Conservation (phyloP, 306 rosid species). For the Fragaria ananassa region DNA sequence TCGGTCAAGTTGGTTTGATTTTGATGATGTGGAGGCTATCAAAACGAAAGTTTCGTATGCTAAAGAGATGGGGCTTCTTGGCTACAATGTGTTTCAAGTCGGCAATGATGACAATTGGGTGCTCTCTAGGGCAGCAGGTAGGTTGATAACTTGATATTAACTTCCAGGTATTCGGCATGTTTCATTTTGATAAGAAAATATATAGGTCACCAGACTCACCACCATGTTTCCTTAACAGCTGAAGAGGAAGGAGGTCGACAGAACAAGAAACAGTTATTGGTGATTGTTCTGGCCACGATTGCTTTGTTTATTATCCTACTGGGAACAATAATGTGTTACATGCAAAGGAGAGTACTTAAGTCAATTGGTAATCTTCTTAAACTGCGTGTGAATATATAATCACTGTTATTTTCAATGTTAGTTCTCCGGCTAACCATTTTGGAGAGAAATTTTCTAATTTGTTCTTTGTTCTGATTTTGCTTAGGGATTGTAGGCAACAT, state of each 20-base stretch:
- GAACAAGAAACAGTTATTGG: neutral
- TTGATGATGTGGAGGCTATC: conserved; percentile 47
- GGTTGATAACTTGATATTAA: neutral
- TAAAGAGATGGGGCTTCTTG: conserved; percentile 43
- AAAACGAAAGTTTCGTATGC: conserved; percentile 49
- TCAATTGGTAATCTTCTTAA: neutral
- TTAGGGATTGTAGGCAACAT: neutral
- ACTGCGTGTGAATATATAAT: neutral
- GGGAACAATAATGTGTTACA: neutral
- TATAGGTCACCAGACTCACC: neutral
- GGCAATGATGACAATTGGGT: too few relatives aligned
- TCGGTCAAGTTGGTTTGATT: conserved; percentile 42
- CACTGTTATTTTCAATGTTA: neutral
- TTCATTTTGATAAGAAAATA: neutral
- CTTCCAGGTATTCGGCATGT: neutral
- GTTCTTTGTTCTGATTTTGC: neutral
- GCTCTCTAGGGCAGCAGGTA: too few relatives aligned
- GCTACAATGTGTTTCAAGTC: conserved; percentile 43
- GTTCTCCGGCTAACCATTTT: neutral
- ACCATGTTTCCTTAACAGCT: conserved; percentile 13
- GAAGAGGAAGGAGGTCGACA: conserved; percentile 10
- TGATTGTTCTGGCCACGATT: conserved; percentile 12
- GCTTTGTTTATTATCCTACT: neutral
- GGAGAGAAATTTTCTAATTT: too few relatives aligned
- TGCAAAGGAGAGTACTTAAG: neutral